Evolutionary conservation across 1,284 basidiomycete species (phyloP), one percentile per base, ranked within the genome.

Genomic region (Ustilago esculenta): DNA sequence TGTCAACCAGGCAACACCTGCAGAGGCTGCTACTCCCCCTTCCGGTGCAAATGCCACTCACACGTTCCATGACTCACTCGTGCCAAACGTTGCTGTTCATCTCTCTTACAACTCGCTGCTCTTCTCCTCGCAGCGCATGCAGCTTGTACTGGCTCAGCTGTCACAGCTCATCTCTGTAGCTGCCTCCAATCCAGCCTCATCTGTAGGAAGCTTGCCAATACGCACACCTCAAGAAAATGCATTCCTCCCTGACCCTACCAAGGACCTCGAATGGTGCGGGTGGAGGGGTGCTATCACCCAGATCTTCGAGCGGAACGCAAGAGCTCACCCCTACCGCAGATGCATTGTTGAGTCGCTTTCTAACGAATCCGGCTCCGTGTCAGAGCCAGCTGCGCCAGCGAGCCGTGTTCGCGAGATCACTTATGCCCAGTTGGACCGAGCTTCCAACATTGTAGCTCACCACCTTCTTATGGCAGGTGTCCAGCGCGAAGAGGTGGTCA

Each of bases 211-310:
- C 36, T 59, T 81, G 27, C 57, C 61, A 0, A 70, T 81, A 20
- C 76, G 78, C 18, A 77, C 93, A 1, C 85, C 88, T 2, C 82
- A 84, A 8, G 93, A 97, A 83, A 86, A 86, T 51, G 33, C 86
- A 87, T 92, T 48, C 91, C 92, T 42, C 87, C 90, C 14, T 87
- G 95, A 40, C 89, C 96, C 18, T 92, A 88, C 87, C 12, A 90
- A 88, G 10, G 91, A 98, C 82, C 87, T 99, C 35, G 88, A 97
- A 79, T 99, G 95, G 94, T 96, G 93, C 82, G 94, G 90, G 52
- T 98, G 89, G 87, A 92, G 93, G 80, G 96, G 96, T 14, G 97
- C 81, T 92, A 96, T 33, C 91, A 96, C 82, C 87, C 97, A 44
- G 95, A 80, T 80, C 61, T 80, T 81, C 56, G 77, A 80, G 55